Base-by-base conservation (phyloP, 345 rosid genomes). In the Eutrema yunnanense region DNA sequence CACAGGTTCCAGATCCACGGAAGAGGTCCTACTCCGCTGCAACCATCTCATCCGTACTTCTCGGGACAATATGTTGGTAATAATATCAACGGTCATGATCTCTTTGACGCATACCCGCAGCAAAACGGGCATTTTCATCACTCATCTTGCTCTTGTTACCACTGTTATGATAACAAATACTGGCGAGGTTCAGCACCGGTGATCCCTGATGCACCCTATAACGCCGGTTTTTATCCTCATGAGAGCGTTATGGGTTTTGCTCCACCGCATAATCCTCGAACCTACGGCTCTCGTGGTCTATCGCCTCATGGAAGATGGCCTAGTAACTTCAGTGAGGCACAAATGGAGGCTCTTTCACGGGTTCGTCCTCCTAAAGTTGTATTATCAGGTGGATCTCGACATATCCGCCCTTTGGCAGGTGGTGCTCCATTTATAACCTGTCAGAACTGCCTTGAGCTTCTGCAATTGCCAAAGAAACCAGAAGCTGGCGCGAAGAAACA, bases 341-440 rank as follows among this genome's bases (percentile, higher is more conserved):
- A 84, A 49, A 73, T 80, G 77, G 84, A 84, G 32, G 73, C 81
- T 75, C 81, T 77, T 79, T 81, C 70, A 37, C 88, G 73, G n/a
- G 61, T 65, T 71, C 83, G 73, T 62, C 89, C 96, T 56, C 85
- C 79, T 13, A 87, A 80, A 69, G 87, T 78, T 58, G 85, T 83
- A 6, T 61, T 85, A 81, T 75, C 86, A 36, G 78, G 79, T 52
- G 79, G 82, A 30, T 78, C 84, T n/a, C 82, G 80, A 10, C 84
- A 47, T 53, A 80, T 79, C 62, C 87, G 69, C 71, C 96, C 98
- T 29, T 75, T 89, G 42, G 86, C 79, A 42, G 90, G 92, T 38
- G 98, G 90, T 38, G 92, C 98, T 47, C 98, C 98, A 3, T 94
- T 91, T 75, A 56, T 89, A 49, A 79, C 85, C 0, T 94, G 98